These are phyloP conservation scores for Magnolia officinalis DNA, from an alignment of 164 flowering plant genomes.

Conservation along the genomic window DNA sequence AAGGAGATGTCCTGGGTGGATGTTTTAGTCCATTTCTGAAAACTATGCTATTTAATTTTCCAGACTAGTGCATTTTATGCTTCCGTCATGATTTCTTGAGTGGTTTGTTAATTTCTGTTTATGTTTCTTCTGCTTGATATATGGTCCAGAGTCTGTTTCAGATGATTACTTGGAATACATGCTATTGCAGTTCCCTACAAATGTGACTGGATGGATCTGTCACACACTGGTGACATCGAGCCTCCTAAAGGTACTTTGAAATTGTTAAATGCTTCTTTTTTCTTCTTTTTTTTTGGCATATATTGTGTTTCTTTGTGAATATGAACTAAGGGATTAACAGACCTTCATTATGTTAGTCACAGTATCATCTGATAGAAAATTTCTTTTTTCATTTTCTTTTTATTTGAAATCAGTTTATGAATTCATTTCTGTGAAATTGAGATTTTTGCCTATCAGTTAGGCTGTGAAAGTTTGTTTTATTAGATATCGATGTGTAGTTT, in stretches of 20 bases:
- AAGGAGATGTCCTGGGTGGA: background rate
- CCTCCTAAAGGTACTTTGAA: constrained; percentile 68
- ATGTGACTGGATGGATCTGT: constrained; percentile 92
- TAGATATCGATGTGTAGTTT: too few species aligned
- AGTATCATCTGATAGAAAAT: background rate
- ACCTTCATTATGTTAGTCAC: background rate
- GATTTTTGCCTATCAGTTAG: too few species aligned
- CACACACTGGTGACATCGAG: constrained; percentile 85
- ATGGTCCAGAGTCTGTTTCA: constrained; percentile 75
- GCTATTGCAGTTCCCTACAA: constrained; percentile 90
- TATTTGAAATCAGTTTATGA: too few species aligned
- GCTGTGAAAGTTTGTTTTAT: too few species aligned
- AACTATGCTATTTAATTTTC: background rate
- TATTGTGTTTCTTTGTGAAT: constrained; percentile 2
- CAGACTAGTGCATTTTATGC: background rate
- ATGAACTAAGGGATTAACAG: background rate
- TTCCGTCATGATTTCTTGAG: background rate
- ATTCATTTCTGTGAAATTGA: too few species aligned
- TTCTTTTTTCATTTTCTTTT: too few species aligned
- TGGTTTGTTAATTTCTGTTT: constrained; percentile 1
- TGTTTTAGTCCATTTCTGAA: background rate
- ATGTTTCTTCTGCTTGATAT: constrained; percentile 5
- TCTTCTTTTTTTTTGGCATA: background rate
- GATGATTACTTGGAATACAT: constrained; percentile 93
- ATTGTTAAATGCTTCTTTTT: background rate